Conservation (phyloP, 768 basidiomycete genomes). For the Gymnopilus dilepis region DNA sequence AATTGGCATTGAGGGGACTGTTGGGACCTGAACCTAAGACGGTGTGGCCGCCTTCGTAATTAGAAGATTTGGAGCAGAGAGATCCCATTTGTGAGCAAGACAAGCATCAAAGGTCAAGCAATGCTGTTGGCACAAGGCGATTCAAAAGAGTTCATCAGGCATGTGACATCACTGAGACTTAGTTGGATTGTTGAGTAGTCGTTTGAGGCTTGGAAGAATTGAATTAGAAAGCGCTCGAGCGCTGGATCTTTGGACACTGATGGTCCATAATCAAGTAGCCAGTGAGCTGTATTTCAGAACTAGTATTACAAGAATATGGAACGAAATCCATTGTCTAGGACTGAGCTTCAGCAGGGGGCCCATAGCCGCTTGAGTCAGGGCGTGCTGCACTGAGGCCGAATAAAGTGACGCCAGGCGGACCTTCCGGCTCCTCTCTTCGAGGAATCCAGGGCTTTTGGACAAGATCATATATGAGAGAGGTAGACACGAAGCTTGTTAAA, state of each 20-base stretch:
- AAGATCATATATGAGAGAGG: background rate
- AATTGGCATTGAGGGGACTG: slow-evolving; percentile 36
- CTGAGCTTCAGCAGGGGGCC: slow-evolving; percentile 40
- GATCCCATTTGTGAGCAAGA: slow-evolving; percentile 53
- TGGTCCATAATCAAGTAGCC: too few relatives aligned
- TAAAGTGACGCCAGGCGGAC: slow-evolving; percentile 43
- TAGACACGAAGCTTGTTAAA: background rate
- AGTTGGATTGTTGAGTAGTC: too few relatives aligned
- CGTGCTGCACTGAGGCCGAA: slow-evolving; percentile 50
- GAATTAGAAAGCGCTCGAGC: too few relatives aligned
- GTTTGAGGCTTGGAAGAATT: too few relatives aligned
- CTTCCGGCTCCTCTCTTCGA: slow-evolving; percentile 53
- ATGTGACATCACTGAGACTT: background rate
- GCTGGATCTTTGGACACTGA: too few relatives aligned
- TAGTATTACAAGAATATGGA: slow-evolving; percentile 1
- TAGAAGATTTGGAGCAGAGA: slow-evolving; percentile 56
- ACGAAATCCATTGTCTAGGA: slow-evolving; percentile 21
- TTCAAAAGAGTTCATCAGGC: background rate
- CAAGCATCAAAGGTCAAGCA: slow-evolving; percentile 15
- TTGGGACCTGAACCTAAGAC: slow-evolving; percentile 47
- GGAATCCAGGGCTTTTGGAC: slow-evolving; percentile 54
- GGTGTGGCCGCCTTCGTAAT: slow-evolving; percentile 52
- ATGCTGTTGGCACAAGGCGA: too few relatives aligned
- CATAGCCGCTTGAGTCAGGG: slow-evolving; percentile 47
- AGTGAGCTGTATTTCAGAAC: too few relatives aligned